Evolutionary conservation across 179 eudicot genomes (phyloP).

Genomic region (Beta corolliflora): DNA sequence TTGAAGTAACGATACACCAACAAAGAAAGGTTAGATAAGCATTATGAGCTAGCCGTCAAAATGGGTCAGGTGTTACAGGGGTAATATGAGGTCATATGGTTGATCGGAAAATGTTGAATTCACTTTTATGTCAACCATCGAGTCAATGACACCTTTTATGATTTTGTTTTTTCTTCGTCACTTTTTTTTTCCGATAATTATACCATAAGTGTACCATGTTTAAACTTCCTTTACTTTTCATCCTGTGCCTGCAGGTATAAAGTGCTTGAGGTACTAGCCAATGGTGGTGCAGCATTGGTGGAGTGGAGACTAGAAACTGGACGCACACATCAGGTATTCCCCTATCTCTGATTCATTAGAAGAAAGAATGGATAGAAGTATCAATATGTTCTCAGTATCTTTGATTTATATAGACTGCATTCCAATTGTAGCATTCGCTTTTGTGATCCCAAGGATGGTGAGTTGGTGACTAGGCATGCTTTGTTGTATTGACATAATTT

Average conservation of each 20-base stretch:
- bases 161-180: neutral
- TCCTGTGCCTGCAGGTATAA: constrained; percentile 52
- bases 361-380: neutral
- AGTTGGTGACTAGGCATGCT: neutral
- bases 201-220: neutral
- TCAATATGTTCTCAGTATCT: neutral
- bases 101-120: neutral
- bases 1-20: neutral
- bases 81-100: neutral
- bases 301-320: constrained; percentile 97
- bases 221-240: neutral
- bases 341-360: neutral
- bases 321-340: constrained; percentile 93
- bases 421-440: neutral
- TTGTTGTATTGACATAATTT: neutral
- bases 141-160: neutral
- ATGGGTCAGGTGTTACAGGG: neutral
- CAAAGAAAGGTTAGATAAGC: neutral
- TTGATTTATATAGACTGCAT: neutral
- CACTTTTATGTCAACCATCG: neutral
- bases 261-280: constrained; percentile 77
- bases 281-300: constrained; percentile 90
- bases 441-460: neutral
- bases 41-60: neutral
- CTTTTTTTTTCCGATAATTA: no score